phyloP scores from a whole-genome alignment of 331 rosid species.

The Rhamnella rubrinervis region DNA sequence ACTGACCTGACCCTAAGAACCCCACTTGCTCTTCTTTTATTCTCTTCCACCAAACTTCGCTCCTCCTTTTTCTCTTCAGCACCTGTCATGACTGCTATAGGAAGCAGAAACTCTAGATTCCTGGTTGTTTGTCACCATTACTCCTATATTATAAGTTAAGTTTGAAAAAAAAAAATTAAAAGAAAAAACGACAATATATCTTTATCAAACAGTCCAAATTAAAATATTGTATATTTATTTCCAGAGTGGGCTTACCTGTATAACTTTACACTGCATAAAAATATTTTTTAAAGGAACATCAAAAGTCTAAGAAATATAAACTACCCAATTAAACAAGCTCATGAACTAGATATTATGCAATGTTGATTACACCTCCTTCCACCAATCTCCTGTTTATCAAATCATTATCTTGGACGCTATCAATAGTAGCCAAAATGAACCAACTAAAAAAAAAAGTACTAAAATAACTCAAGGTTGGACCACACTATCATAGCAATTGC shows the following conservation, averaged over 20 bases:
- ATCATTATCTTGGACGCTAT: conserved; percentile 28
- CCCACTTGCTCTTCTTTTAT: conserved; percentile 55
- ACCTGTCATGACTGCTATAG: conserved; percentile 24
- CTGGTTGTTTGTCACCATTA: conserved; percentile 67
- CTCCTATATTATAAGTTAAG: conserved; percentile 29
- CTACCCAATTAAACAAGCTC: background rate
- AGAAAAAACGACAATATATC: conserved; percentile 27
- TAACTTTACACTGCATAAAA: conserved; percentile 2
- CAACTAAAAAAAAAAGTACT: background rate
- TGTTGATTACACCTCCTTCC: conserved; percentile 24
- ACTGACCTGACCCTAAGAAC: conserved; percentile 32
- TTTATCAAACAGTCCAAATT: conserved; percentile 27
- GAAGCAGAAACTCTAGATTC: conserved; percentile 63
- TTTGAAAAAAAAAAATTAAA: conserved; percentile 24
- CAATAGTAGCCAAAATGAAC: conserved; percentile 9
- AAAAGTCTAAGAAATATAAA: conserved; percentile 16
- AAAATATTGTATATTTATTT: conserved; percentile 23
- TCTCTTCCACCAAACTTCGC: conserved; percentile 22
- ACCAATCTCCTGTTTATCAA: conserved; percentile 11
- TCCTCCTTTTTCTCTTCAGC: conserved; percentile 23
- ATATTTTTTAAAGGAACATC: conserved; percentile 3
- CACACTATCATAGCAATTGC: conserved; percentile 28
- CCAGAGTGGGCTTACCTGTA: conserved; percentile 48
- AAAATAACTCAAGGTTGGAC: conserved; percentile 36
- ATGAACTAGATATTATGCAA: conserved; percentile 18